Evolutionary conservation across 2,329 filamentous ascomycete genomes (phyloP).

Genomic region (Fusarium haematococcum): DNA sequence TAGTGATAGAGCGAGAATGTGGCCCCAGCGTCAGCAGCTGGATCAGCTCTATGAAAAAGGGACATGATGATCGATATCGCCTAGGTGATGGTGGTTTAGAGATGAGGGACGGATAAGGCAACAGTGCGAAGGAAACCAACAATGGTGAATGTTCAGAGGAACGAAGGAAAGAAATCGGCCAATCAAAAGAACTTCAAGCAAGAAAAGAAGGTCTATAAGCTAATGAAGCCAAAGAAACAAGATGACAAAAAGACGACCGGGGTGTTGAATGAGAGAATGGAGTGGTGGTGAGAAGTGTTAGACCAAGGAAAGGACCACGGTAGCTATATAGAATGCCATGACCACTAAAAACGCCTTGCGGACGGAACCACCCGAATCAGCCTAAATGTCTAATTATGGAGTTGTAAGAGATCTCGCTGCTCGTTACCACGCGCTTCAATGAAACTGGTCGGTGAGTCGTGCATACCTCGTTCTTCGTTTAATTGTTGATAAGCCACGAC

Average conservation of each 20-base stretch:
- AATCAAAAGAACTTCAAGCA: neutral
- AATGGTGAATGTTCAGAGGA: neutral
- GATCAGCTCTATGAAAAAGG: neutral
- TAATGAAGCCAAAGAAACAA: neutral
- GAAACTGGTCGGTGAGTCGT: neutral
- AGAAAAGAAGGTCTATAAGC: neutral
- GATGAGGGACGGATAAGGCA: neutral
- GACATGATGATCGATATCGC: neutral
- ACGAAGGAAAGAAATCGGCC: neutral
- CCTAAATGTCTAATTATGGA: neutral
- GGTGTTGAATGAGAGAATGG: neutral
- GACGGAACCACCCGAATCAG: neutral
- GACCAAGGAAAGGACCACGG: neutral
- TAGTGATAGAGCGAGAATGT: neutral
- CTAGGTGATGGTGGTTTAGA: neutral
- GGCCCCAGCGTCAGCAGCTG: neutral
- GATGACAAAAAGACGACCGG: neutral
- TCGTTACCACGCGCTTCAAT: neutral
- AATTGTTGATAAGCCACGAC: neutral
- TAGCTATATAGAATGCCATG: neutral
- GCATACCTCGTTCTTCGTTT: neutral
- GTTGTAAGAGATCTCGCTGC: neutral
- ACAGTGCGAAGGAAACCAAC: fast-evolving
- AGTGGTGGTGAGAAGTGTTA: neutral
- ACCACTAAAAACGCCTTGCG: neutral